Percentiles rank a stretch among this genome's conserved stretches.
phyloP scores from a whole-genome alignment of 1,284 basidiomycete genomes.

The Golubevia sp. region DNA sequence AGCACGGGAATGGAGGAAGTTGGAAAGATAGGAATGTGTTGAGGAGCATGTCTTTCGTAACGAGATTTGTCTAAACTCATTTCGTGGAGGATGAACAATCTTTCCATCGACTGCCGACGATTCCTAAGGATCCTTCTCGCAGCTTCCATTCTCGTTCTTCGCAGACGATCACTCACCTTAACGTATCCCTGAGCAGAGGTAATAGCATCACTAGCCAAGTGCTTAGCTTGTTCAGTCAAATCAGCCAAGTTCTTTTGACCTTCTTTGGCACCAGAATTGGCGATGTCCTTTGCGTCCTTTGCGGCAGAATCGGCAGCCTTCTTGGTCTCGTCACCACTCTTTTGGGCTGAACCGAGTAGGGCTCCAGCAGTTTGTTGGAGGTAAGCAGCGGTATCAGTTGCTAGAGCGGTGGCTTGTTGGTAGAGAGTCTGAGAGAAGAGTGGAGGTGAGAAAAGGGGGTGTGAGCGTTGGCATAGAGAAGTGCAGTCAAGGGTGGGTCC shows the following conservation, averaged over 20 bases:
- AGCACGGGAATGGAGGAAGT: too few species aligned
- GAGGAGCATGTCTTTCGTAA: too few species aligned
- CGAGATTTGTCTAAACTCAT: too few species aligned
- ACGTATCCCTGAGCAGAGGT: constrained; percentile 40
- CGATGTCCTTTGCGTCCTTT: constrained; percentile 20
- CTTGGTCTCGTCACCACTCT: constrained; percentile 20
- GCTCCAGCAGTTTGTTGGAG: constrained; percentile 32
- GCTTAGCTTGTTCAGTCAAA: constrained; percentile 26
- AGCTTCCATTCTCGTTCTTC: too few species aligned
- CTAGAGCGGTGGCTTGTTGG: constrained; percentile 9
- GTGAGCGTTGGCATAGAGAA: too few species aligned
- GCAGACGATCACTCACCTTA: constrained; percentile 11
- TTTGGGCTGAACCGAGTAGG: constrained; percentile 19
- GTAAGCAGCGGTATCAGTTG: constrained; percentile 28
- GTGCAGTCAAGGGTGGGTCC: too few species aligned
- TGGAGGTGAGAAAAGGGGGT: too few species aligned
- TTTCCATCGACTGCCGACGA: too few species aligned
- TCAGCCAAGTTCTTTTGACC: constrained; percentile 15
- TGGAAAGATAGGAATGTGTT: too few species aligned
- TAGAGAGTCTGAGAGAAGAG: too few species aligned
- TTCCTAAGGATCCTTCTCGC: too few species aligned
- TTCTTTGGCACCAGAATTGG: constrained; percentile 26
- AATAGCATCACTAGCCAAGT: constrained; percentile 33
- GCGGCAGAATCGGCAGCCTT: constrained; percentile 26
- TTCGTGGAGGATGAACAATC: too few species aligned